Evolutionary conservation across 176 grass and related monocot species (phyloP).

Genomic region (Eremochloa ophiuroides): DNA sequence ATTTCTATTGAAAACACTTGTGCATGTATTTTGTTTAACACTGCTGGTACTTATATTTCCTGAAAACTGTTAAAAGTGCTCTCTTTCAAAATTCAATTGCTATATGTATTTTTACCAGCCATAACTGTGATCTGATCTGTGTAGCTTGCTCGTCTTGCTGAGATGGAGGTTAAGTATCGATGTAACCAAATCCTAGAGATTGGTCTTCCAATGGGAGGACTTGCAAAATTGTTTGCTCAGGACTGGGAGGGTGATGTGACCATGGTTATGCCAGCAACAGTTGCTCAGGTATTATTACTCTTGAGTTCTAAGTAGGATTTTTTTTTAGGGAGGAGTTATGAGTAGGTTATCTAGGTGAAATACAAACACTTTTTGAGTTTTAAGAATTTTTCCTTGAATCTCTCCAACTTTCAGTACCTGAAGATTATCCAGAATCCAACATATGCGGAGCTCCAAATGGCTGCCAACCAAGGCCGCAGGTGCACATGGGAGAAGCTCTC

Average conservation of each 20-base stretch:
- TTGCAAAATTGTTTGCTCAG: conserved; percentile 92
- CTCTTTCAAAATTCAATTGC: background rate
- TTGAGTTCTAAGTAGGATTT: too few species aligned
- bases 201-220: conserved; percentile 76
- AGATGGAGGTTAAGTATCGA: conserved; percentile 94
- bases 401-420: conserved; percentile 53
- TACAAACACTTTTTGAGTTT: background rate
- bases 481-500: conserved; percentile 97
- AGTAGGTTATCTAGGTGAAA: background rate
- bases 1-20: background rate
- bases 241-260: conserved; percentile 97
- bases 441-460: conserved; percentile 75
- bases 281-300: conserved; percentile 36
- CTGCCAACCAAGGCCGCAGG: conserved; percentile 77
- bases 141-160: conserved; percentile 80
- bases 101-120: background rate
- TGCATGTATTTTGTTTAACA: background rate
- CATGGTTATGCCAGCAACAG: conserved; percentile 90
- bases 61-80: background rate
- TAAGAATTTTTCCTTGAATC: background rate
- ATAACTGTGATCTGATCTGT: conserved; percentile 29
- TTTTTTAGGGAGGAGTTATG: too few species aligned
- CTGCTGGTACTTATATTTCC: background rate
- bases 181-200: conserved; percentile 93
- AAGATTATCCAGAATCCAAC: conserved; percentile 95